phyloP scores from a whole-genome alignment of 2,329 filamentous ascomycete species.

The Colletotrichum destructivum region DNA sequence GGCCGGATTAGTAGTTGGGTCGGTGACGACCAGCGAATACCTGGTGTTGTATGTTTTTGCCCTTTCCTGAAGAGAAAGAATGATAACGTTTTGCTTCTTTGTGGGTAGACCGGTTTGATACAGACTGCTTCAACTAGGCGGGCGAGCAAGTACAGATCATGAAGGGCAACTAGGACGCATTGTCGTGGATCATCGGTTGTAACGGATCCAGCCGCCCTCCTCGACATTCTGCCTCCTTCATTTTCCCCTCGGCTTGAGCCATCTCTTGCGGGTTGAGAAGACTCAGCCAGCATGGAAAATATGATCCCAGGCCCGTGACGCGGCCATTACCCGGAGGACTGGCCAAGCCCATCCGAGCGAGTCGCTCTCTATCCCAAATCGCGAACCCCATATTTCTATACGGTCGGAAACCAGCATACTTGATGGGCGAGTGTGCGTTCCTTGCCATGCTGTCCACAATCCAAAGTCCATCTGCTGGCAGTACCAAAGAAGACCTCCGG shows the following conservation, averaged over 20 bases:
- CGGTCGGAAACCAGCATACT: slow-evolving; percentile 32
- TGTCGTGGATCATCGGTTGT: slow-evolving; percentile 38
- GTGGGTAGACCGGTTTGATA: no score
- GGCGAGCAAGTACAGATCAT: no score
- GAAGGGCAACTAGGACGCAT: slow-evolving; percentile 17
- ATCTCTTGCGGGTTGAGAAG: slow-evolving; percentile 1
- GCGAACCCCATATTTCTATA: slow-evolving; percentile 32
- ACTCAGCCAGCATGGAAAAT: slow-evolving; percentile 26
- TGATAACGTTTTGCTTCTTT: no score
- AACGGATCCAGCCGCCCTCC: slow-evolving; percentile 26
- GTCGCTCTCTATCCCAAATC: slow-evolving; percentile 32
- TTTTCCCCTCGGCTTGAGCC: slow-evolving; percentile 16
- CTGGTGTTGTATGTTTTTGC: no score
- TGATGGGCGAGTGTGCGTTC: slow-evolving; percentile 34
- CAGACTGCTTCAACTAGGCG: no score
- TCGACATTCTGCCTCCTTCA: slow-evolving; percentile 29
- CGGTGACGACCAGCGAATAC: no score
- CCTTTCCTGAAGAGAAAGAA: no score
- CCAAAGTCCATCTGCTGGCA: slow-evolving; percentile 35
- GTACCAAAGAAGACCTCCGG: slow-evolving; percentile 9
- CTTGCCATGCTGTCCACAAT: slow-evolving; percentile 37
- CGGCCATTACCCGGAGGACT: slow-evolving; percentile 31
- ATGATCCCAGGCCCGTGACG: slow-evolving; percentile 28
- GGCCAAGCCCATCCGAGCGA: slow-evolving; percentile 18
- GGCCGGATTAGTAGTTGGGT: no score